A percentile compares a stretch with the other conserved stretches of the same genome.
Evolutionary conservation across 768 basidiomycete species (phyloP).

Genomic region (Hygrocybe coccinea): DNA sequence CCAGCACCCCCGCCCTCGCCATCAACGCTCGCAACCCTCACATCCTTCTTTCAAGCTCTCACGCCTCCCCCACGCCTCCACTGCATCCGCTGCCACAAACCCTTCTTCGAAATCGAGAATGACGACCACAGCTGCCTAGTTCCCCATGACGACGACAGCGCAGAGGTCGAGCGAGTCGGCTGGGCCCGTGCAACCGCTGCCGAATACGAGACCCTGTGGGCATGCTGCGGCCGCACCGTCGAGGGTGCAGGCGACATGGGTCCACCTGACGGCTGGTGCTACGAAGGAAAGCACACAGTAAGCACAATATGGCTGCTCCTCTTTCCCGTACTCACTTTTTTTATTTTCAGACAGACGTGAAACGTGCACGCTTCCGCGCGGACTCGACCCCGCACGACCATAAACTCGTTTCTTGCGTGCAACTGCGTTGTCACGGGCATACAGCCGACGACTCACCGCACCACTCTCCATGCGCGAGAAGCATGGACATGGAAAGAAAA

Average conservation of each 20-base stretch:
- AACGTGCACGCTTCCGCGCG: slow-evolving; percentile 72
- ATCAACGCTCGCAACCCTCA: slow-evolving; percentile 42
- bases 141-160: slow-evolving; percentile 77
- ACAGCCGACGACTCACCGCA: slow-evolving; percentile 18
- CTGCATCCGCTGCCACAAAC: slow-evolving; percentile 70
- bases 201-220: slow-evolving; percentile 56
- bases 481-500: too few relatives aligned
- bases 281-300: slow-evolving; percentile 76
- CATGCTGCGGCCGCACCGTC: slow-evolving; percentile 66
- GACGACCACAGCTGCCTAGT: slow-evolving; percentile 64
- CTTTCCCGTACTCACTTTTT: slow-evolving; percentile 3
- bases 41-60: slow-evolving; percentile 57
- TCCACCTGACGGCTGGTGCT: slow-evolving; percentile 84
- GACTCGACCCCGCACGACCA: slow-evolving; percentile 67
- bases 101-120: slow-evolving; percentile 69
- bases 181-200: slow-evolving; percentile 12
- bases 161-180: slow-evolving; percentile 60
- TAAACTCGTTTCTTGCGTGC: slow-evolving; percentile 59
- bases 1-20: slow-evolving; percentile 38
- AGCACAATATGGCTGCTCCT: slow-evolving; percentile 22
- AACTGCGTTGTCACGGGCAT: slow-evolving; percentile 53
- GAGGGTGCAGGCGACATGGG: slow-evolving; percentile 78
- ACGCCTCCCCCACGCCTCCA: slow-evolving; percentile 65
- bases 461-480: neutral
- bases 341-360: slow-evolving; percentile 53